phyloP scores from a whole-genome alignment of 2,329 filamentous ascomycete genomes.

The Coleophoma cylindrospora region DNA sequence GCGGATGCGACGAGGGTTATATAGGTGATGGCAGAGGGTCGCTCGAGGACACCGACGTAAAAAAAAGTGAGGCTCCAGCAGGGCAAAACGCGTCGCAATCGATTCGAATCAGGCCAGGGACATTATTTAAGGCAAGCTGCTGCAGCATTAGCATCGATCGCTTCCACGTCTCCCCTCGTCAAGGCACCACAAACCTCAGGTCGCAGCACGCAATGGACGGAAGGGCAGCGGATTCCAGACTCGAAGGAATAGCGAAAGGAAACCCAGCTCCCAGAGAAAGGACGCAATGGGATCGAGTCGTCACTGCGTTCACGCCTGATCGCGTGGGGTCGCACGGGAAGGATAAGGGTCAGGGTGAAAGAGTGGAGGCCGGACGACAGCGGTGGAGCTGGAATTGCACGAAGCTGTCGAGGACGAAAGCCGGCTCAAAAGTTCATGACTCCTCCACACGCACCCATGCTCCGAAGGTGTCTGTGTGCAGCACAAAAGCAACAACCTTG shows the following conservation, averaged over 20 bases:
- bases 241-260: not conserved
- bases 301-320: not conserved
- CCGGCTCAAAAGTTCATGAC: not conserved
- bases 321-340: not conserved
- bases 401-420: too few species aligned
- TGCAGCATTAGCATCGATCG: not conserved
- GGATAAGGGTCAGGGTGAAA: not conserved
- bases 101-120: slow-evolving; percentile 7
- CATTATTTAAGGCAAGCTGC: slow-evolving; percentile 7
- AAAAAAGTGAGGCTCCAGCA: slow-evolving; percentile 1
- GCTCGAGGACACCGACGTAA: slow-evolving; percentile 4
- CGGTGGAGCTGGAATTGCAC: too few species aligned
- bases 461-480: too few species aligned
- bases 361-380: not conserved
- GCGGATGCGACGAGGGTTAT: slow-evolving; percentile 3
- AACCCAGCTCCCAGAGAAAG: not conserved
- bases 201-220: not conserved
- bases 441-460: not conserved
- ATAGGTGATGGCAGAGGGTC: slow-evolving; percentile 2
- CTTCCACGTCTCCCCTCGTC: not conserved
- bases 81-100: slow-evolving; percentile 18
- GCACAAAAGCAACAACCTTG: too few species aligned
- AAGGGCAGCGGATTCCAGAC: not conserved
- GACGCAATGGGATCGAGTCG: not conserved
- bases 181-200: not conserved